A percentile compares a stretch with the other conserved stretches of the same genome.
Conservation (phyloP, 257 asterid genomes). For the Gynochthodes officinalis region DNA sequence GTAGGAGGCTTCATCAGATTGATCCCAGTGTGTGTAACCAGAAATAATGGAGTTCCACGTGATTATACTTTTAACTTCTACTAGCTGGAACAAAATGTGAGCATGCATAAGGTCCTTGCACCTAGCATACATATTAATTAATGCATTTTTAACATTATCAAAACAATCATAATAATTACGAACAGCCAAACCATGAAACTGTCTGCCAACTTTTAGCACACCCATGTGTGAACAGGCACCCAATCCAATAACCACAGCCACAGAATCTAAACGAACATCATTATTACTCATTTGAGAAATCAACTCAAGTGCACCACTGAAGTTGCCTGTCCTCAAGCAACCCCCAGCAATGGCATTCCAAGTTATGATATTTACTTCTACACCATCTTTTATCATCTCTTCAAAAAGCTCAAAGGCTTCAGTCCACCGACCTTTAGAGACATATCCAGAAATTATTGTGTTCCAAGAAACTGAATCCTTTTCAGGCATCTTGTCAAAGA, state of each 20-base stretch:
- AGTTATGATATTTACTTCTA: conserved; percentile 40
- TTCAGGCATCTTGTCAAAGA: conserved; percentile 57
- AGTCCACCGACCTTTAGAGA: conserved; percentile 62
- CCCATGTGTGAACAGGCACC: conserved; percentile 74
- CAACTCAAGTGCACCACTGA: conserved; percentile 50
- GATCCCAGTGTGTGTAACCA: conserved; percentile 57
- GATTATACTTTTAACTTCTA: conserved; percentile 41
- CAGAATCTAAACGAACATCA: conserved; percentile 50
- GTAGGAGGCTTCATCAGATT: conserved; percentile 60
- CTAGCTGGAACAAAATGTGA: conserved; percentile 43
- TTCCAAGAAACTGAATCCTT: conserved; percentile 85
- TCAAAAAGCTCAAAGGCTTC: conserved; percentile 72
- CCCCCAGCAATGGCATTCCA: conserved; percentile 87
- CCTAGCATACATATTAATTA: conserved; percentile 68
- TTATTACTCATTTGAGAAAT: conserved; percentile 50
- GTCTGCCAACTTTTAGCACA: conserved; percentile 55
- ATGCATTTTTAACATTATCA: conserved; percentile 56
- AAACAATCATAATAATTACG: conserved; percentile 44
- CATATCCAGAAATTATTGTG: conserved; percentile 70
- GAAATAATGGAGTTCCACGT: conserved; percentile 88
- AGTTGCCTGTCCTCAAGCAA: conserved; percentile 55
- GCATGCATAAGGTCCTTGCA: conserved; percentile 71
- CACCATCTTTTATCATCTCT: conserved; percentile 48
- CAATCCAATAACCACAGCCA: conserved; percentile 67
- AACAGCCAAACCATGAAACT: conserved; percentile 69